phyloP scores from a whole-genome alignment of 176 grass and related monocot genomes.

The Oryza glumipatula region DNA sequence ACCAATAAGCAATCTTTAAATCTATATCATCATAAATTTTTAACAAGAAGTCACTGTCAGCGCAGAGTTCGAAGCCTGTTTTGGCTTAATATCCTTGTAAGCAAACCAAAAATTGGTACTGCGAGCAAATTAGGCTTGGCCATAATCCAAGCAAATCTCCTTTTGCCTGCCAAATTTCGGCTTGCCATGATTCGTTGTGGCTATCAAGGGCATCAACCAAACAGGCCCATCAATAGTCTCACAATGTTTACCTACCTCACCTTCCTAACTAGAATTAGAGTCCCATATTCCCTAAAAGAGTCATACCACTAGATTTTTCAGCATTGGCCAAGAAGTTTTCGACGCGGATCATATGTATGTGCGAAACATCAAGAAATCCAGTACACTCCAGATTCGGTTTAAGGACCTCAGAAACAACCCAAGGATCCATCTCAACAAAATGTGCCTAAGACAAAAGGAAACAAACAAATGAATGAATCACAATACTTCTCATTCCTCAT shows the following conservation, averaged over 20 bases:
- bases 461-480: neutral
- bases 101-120: neutral
- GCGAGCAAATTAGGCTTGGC: neutral
- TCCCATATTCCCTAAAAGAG: neutral
- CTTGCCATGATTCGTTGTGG: neutral
- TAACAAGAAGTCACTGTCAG: neutral
- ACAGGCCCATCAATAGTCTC: neutral
- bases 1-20: conserved; percentile 1
- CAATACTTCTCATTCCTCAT: conserved; percentile 9
- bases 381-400: conserved; percentile 81
- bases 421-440: conserved; percentile 97
- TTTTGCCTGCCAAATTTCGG: neutral
- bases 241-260: neutral
- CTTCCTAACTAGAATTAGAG: conserved; percentile 13
- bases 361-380: conserved; percentile 84
- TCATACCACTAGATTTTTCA: conserved; percentile 66
- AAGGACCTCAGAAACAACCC: conserved; percentile 84
- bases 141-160: neutral
- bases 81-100: neutral
- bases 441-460: conserved; percentile 60
- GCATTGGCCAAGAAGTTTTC: conserved; percentile 81
- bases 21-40: neutral
- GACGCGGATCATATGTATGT: conserved; percentile 80
- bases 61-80: neutral
- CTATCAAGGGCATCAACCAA: neutral